phyloP scores from a whole-genome alignment of 2,329 filamentous ascomycete species.

The Xenoacremonium recifei region DNA sequence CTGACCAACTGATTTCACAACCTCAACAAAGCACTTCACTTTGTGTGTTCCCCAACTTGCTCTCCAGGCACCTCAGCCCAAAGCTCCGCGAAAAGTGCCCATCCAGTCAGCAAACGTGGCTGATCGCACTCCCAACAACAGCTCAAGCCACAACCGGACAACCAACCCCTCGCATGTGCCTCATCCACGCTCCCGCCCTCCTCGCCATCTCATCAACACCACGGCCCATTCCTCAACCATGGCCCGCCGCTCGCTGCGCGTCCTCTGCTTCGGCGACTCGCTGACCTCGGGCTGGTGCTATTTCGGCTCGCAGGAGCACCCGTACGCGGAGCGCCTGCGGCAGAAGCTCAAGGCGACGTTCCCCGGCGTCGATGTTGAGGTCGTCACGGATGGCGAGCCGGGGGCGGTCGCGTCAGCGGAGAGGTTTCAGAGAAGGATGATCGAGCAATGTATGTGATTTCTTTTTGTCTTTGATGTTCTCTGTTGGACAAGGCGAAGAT shows the following conservation, averaged over 20 bases:
- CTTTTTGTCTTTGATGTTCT: no score
- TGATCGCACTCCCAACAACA: no score
- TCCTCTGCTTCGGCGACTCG: slow-evolving; percentile 66
- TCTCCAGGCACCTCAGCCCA: no score
- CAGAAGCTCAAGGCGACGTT: slow-evolving; percentile 46
- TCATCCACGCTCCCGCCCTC: background rate
- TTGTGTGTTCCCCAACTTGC: no score
- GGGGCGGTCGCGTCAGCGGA: slow-evolving; percentile 47
- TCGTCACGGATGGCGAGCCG: slow-evolving; percentile 49
- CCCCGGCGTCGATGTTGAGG: slow-evolving; percentile 38
- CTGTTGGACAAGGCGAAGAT: no score
- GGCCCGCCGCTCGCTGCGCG: slow-evolving; percentile 40
- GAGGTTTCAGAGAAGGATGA: slow-evolving; percentile 31
- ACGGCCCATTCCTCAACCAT: slow-evolving; percentile 13
- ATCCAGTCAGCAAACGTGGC: no score
- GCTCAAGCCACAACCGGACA: no score
- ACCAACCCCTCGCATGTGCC: background rate
- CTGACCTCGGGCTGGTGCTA: slow-evolving; percentile 56
- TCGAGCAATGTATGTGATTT: slow-evolving; percentile 32
- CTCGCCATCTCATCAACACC: background rate
- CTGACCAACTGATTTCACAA: no score
- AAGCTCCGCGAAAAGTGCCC: no score
- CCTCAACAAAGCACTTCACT: no score
- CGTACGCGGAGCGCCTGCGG: slow-evolving; percentile 52
- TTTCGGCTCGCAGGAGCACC: slow-evolving; percentile 43